These are phyloP conservation scores for Pycnococcus provasolii DNA, from an alignment of 139 green algal species.

Conservation along the genomic window DNA sequence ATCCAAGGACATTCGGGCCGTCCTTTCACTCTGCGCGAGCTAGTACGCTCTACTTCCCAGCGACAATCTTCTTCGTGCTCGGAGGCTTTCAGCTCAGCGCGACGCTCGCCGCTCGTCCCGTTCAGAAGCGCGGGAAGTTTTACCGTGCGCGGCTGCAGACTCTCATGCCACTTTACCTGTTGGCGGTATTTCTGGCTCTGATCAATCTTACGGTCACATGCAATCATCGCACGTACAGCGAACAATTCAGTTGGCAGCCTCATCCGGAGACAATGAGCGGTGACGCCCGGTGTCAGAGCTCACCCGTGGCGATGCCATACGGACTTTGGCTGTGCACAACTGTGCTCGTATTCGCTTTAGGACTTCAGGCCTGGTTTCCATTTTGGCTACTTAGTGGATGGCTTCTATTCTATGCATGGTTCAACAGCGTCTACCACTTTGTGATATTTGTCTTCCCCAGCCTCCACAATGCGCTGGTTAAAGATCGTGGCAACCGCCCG, in stretches of 20 bases:
- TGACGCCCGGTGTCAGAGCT: not conserved
- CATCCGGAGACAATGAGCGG: not conserved
- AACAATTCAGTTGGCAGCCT: conserved; percentile 10
- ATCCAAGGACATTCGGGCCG: not conserved
- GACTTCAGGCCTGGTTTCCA: conserved; percentile 14
- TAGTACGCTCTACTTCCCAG: conserved; percentile 9
- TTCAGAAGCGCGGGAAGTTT: not conserved
- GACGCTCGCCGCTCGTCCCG: not conserved
- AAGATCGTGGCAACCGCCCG: not conserved
- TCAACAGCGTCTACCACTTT: conserved; percentile 22
- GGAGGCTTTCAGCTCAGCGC: conserved; percentile 8
- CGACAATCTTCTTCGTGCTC: conserved; percentile 15
- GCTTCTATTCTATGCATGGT: conserved; percentile 17
- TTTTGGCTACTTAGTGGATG: conserved; percentile 4
- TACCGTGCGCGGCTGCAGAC: conserved; percentile 8
- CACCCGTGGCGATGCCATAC: conserved; percentile 14
- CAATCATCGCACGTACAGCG: not conserved
- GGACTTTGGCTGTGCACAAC: conserved; percentile 10
- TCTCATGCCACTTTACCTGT: conserved; percentile 7
- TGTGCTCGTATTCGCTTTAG: conserved; percentile 7
- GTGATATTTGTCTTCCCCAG: conserved; percentile 6
- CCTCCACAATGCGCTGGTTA: conserved; percentile 1
- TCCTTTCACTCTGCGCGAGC: conserved; percentile 8
- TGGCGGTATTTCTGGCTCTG: not conserved
- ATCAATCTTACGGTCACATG: conserved; percentile 9